Evolutionary conservation across 2,329 filamentous ascomycete species (phyloP).

Genomic region (Penicillium crustosum): DNA sequence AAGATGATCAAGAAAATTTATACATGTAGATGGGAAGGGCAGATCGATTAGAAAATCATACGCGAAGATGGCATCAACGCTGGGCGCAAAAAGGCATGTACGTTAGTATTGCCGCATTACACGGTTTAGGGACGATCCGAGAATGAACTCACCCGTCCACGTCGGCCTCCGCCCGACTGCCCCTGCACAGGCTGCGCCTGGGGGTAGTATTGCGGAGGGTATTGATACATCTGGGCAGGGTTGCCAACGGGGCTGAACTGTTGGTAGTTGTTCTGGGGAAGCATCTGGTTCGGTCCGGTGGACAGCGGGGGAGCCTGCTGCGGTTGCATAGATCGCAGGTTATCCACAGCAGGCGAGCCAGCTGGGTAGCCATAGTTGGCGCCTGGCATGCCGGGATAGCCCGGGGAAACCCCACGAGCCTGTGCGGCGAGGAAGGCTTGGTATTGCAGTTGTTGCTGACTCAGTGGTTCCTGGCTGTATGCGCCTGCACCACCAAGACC

Average conservation of each 20-base stretch:
- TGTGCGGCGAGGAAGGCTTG: conserved; percentile 55
- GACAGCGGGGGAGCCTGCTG: conserved; percentile 39
- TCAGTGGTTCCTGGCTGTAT: conserved; percentile 44
- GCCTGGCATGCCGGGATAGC: conserved; percentile 47
- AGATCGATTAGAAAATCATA: conserved; percentile 30
- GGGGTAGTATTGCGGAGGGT: conserved; percentile 52
- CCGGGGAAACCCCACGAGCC: conserved; percentile 43
- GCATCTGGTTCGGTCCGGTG: conserved; percentile 42
- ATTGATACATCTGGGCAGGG: conserved; percentile 51
- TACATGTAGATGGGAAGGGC: conserved; percentile 36
- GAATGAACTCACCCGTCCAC: conserved; percentile 53
- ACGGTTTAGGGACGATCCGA: conserved; percentile 9
- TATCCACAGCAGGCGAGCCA: conserved; percentile 43
- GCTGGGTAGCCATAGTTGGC: conserved; percentile 47
- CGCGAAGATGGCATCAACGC: conserved; percentile 31
- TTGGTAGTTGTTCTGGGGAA: conserved; percentile 50
- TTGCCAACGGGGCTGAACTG: conserved; percentile 49
- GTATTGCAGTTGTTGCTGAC: conserved; percentile 57
- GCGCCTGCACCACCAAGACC: conserved; percentile 31
- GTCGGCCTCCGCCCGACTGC: conserved; percentile 50
- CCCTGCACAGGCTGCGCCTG: conserved; percentile 46
- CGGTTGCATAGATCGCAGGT: conserved; percentile 42
- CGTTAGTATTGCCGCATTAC: conserved; percentile 2
- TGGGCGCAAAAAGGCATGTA: conserved; percentile 16
- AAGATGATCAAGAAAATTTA: conserved; percentile 28